These are phyloP conservation scores for Phyllosticta citrichinensis DNA, from an alignment of 2,329 filamentous ascomycete genomes.

Conservation along the genomic window DNA sequence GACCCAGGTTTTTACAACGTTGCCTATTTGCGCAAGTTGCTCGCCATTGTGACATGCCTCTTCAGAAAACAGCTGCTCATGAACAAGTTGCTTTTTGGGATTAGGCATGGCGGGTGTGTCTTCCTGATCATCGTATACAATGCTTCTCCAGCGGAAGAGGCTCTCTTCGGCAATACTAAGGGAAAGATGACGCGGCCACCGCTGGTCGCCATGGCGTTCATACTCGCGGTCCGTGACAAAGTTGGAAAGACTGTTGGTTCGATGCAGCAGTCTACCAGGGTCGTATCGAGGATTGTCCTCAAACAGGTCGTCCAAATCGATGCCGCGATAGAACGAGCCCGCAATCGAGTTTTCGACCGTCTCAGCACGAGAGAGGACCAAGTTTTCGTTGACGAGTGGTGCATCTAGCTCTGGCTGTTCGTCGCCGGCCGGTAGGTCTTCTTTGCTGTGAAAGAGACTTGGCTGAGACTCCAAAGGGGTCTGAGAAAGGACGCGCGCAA, in stretches of 20 bases:
- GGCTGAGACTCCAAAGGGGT: constrained; percentile 23
- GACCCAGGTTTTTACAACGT: constrained; percentile 52
- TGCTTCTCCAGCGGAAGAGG: constrained; percentile 55
- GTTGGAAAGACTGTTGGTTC: constrained; percentile 49
- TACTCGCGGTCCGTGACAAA: constrained; percentile 1
- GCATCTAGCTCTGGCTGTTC: constrained; percentile 16
- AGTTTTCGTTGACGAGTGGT: constrained; percentile 9
- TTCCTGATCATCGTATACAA: constrained; percentile 27
- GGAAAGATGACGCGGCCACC: constrained; percentile 63
- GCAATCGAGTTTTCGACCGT: constrained; percentile 45
- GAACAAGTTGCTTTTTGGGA: constrained; percentile 23
- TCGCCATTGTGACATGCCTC: constrained; percentile 47
- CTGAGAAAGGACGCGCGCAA: constrained; percentile 22
- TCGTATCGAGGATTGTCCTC: constrained; percentile 35
- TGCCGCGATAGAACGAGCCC: constrained; percentile 49
- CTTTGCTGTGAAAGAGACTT: constrained; percentile 16
- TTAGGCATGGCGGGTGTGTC: constrained; percentile 25
- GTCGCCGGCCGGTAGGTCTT: constrained; percentile 12
- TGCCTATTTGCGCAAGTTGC: constrained; percentile 43
- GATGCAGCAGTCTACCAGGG: constrained; percentile 44
- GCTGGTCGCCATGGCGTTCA: constrained; percentile 20
- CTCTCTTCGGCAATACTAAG: constrained; percentile 68
- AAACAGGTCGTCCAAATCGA: constrained; percentile 47
- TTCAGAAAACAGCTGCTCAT: constrained; percentile 36
- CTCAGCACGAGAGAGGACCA: constrained; percentile 24